phyloP scores from a whole-genome alignment of 768 basidiomycete genomes.

The Boletus huronensis region DNA sequence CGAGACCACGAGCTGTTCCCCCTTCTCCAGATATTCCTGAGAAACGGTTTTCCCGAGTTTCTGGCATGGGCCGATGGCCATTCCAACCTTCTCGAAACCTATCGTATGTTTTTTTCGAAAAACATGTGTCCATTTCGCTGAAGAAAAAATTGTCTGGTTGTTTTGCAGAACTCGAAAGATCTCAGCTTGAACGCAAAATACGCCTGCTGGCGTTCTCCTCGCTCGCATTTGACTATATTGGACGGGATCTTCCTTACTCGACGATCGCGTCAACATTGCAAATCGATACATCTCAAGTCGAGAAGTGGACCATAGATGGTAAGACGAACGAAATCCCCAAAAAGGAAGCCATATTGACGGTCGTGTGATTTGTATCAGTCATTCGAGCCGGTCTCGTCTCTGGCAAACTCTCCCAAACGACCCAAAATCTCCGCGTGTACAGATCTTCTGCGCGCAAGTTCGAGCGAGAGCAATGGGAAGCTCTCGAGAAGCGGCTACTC shows the following conservation, averaged over 20 bases:
- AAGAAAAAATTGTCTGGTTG: neutral
- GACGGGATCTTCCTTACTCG: slow-evolving; percentile 67
- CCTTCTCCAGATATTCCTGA: slow-evolving; percentile 74
- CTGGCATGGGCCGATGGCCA: slow-evolving; percentile 56
- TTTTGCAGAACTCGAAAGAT: slow-evolving; percentile 48
- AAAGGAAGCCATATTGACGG: neutral
- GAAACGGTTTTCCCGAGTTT: slow-evolving; percentile 58
- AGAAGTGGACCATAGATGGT: slow-evolving; percentile 89
- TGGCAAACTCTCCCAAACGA: slow-evolving; percentile 81
- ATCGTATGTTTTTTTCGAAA: slow-evolving; percentile 43
- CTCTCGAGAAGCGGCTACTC: slow-evolving; percentile 67
- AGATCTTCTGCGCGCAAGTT: slow-evolving; percentile 75
- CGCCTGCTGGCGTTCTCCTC: slow-evolving; percentile 73
- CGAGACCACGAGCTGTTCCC: slow-evolving; percentile 71
- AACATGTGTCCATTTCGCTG: neutral
- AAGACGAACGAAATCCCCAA: slow-evolving; percentile 11
- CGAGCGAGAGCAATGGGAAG: slow-evolving; percentile 75
- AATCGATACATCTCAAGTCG: slow-evolving; percentile 63
- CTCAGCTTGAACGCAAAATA: slow-evolving; percentile 73
- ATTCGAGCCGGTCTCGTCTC: slow-evolving; percentile 77
- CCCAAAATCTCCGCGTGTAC: slow-evolving; percentile 67
- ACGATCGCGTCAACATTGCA: slow-evolving; percentile 66
- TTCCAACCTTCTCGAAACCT: slow-evolving; percentile 46
- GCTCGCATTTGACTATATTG: slow-evolving; percentile 73
- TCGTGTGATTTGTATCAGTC: slow-evolving; percentile 39